Evolutionary conservation across 208 protist species (phyloP), one percentile per base, ranked within the genome.

Genomic region (Dictyostelium gargantuum): DNA sequence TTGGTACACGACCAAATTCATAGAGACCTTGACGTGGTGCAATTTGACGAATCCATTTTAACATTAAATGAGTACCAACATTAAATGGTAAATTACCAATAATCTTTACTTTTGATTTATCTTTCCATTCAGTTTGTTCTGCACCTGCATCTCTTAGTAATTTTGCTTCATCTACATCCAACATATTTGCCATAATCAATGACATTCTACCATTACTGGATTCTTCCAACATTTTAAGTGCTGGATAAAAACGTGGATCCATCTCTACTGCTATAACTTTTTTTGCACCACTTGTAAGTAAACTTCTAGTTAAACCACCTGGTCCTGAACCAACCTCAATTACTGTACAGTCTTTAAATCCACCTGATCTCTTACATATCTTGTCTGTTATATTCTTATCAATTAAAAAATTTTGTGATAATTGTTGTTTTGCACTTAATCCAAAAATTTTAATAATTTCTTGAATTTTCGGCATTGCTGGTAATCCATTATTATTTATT

Each of bases 361-460:
- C 86, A 46, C 86, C 86, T 46, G 86, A 44, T 29, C 42, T 19
- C n/a, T 35, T 75, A 75, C 75, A 80, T 40, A 92, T 85, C n/a
- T 79, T 75, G 23, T 85, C 61, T 21, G 86, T 92, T n/a, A 92
- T 61, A 77, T 92, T 92, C 9, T 85, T 42, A 92, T 92, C 86
- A 9, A 92, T 66, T 32, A 92, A 77, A 52, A 92, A 92, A 19
- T 92, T 92, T 68, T 92, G 86, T 80, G 86, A 92, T n/a, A 92
- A 68, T 54, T 92, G 75, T 58, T 92, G 86, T 85, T 92, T 81
- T 38, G 86, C 86, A 73, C 66, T 80, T 38, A 92, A 74, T 42
- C 85, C 85, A 92, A 84, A 92, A 6, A 84, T 26, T 63, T 61
- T 68, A 63, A 92, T 92, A 21, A 92, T 42, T 3, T 92, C 85